phyloP scores from a whole-genome alignment of 106 monocot genomes.

The Allium sativum region DNA sequence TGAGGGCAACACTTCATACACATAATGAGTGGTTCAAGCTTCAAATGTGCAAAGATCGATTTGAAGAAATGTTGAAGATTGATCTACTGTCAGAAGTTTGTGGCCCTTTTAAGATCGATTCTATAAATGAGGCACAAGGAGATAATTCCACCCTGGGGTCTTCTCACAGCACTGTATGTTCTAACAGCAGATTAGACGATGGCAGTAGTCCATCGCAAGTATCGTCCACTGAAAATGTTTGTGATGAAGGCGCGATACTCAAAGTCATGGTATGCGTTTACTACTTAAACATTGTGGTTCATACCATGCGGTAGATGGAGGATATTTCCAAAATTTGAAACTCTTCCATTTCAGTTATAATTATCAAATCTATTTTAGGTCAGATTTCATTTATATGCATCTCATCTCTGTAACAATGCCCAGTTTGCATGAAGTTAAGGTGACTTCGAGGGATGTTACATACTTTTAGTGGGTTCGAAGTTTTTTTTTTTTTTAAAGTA shows the following conservation, averaged over 20 bases:
- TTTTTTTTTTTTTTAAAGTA: too few species aligned
- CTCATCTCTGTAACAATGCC: not conserved
- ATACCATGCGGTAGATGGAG: too few species aligned
- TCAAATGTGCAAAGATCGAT: constrained; percentile 94
- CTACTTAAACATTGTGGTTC: not conserved
- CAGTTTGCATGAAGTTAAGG: not conserved
- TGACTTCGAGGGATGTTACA: not conserved
- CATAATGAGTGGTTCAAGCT: constrained; percentile 95
- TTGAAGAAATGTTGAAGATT: constrained; percentile 79
- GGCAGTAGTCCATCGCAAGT: constrained; percentile 49
- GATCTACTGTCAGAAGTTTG: constrained; percentile 59
- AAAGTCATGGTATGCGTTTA: constrained; percentile 89
- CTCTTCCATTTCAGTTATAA: not conserved
- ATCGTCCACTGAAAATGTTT: constrained; percentile 35
- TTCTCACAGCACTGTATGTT: constrained; percentile 42
- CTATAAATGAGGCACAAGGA: constrained; percentile 14
- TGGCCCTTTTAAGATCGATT: constrained; percentile 10
- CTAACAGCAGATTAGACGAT: constrained; percentile 54
- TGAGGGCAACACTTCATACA: constrained; percentile 70
- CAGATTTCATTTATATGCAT: not conserved
- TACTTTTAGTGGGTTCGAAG: too few species aligned
- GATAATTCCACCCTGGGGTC: constrained; percentile 39
- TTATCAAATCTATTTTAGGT: not conserved
- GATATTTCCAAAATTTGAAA: too few species aligned
- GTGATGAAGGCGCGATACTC: constrained; percentile 78